Evolutionary conservation across 202 grass and related monocot genomes (phyloP).

Genomic region (Panicum virgatum): DNA sequence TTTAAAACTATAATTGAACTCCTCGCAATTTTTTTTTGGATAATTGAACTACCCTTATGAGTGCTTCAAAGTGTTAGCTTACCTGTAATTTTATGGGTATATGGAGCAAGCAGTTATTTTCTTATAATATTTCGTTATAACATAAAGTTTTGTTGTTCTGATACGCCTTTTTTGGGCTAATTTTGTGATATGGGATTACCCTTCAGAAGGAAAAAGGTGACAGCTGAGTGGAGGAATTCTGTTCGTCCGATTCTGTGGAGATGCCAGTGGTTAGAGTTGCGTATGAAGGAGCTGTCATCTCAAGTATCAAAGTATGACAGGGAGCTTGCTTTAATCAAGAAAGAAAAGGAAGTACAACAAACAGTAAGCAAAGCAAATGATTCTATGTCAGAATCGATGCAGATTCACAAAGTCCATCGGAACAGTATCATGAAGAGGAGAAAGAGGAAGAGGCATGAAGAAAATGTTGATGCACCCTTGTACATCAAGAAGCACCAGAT

Average conservation of each 20-base stretch:
- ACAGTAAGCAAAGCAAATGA: slow-evolving; percentile 55
- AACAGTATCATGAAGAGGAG: slow-evolving; percentile 78
- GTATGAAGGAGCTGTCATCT: slow-evolving; percentile 68
- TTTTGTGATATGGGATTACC: slow-evolving; percentile 18
- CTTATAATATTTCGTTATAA: not conserved
- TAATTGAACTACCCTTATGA: slow-evolving; percentile 3
- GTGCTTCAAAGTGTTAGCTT: not conserved
- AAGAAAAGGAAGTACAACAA: slow-evolving; percentile 66
- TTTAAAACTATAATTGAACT: not conserved
- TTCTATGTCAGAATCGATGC: slow-evolving; percentile 53
- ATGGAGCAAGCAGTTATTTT: not conserved
- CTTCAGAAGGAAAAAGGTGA: slow-evolving; percentile 89
- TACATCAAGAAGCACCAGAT: slow-evolving; percentile 79
- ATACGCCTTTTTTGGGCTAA: slow-evolving; percentile 23
- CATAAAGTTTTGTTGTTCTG: slow-evolving; percentile 23
- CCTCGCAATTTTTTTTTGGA: too few species aligned
- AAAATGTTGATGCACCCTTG: slow-evolving; percentile 51
- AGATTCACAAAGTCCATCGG: slow-evolving; percentile 40
- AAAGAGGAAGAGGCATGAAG: slow-evolving; percentile 78
- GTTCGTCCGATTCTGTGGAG: slow-evolving; percentile 77
- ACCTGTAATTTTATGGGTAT: slow-evolving; percentile 23
- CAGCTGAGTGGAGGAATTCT: slow-evolving; percentile 69
- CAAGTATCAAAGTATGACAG: slow-evolving; percentile 86
- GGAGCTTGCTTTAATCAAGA: slow-evolving; percentile 65
- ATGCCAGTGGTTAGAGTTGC: slow-evolving; percentile 84